Evolutionary conservation across 495 filamentous ascomycete genomes (phyloP), one percentile per base, ranked within the genome.

Genomic region (Penicillium desertorum): DNA sequence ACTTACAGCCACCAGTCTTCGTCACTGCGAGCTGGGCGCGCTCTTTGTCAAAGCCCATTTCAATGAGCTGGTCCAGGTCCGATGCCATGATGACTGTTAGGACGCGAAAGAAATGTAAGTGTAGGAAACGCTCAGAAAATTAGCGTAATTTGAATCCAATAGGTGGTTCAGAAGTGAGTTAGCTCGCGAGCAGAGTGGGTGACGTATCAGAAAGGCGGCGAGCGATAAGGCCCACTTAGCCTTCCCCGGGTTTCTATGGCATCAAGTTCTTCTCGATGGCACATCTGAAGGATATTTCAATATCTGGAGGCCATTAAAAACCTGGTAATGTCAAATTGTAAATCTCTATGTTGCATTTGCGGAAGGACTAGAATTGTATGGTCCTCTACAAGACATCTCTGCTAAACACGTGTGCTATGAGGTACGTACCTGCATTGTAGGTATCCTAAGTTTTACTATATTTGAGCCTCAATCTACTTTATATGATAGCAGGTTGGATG

Each of bases 11-110:
- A 48, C 89, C 88, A 32, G 85, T 80, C 67, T 88, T 88, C 66
- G 90, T 86, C 52, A 95, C 79, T 34, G 95, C 94, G 19, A 98
- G 69, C 71, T 90, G 81, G 34, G 90, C 88, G 62, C 86, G 81
- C 60, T 88, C 83, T 64, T 83, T 80, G 57, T 96, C 90, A 62
- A 98, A 98, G 65, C 94, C 94, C 92, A 98, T 97, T 53, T 95
- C 92, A 62, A 95, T 68, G 67, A 98, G 87, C 63, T 86, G 79
- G 12, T 93, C 83, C 17, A 96, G 78, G 66, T 95, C 89, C 37
- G 87, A 81, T 29, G 80, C 80, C 87, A 89, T 91, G 61, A 62
- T 82, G 42, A 5, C 20, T 36, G 20, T 50, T 37, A 5, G 12
- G 29, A 32, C 59, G 53, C 29, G 12, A 19, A 23, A 14, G 19